Conservation (phyloP, 371 early-diverging fungal genomes). For the Blakeslea trispora region DNA sequence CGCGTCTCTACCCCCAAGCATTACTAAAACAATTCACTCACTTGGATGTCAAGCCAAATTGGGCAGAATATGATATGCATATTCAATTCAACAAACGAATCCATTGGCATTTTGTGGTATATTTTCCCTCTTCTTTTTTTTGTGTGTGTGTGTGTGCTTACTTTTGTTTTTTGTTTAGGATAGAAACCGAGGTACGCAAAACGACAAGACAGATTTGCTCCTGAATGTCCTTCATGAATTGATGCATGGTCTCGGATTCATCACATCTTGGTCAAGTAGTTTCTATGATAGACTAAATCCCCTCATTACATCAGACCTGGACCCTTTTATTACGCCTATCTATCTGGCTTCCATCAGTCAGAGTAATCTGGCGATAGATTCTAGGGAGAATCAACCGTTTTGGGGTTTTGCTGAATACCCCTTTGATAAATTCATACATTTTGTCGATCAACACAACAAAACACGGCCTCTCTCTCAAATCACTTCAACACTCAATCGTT, state of each 20-base stretch:
- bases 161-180: constrained; percentile 23
- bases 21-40: constrained; percentile 58
- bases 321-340: constrained; percentile 31
- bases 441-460: not conserved
- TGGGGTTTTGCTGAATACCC: constrained; percentile 54
- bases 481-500: constrained; percentile 27
- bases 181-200: constrained; percentile 1
- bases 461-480: constrained; percentile 13
- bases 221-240: constrained; percentile 63
- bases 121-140: constrained; percentile 9
- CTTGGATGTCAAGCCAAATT: constrained; percentile 30
- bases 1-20: constrained; percentile 67
- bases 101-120: constrained; percentile 50
- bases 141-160: too few relatives aligned
- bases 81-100: constrained; percentile 65
- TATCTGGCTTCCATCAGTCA: constrained; percentile 28
- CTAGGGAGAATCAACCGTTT: constrained; percentile 28
- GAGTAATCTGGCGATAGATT: constrained; percentile 8
- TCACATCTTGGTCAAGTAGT: constrained; percentile 54
- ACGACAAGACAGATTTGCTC: constrained; percentile 43
- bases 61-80: constrained; percentile 53
- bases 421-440: constrained; percentile 34
- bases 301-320: constrained; percentile 15
- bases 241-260: constrained; percentile 70
- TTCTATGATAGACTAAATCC: constrained; percentile 26